Base-by-base conservation (phyloP, 2,329 filamentous ascomycete genomes). In the Sporothrix globosa region DNA sequence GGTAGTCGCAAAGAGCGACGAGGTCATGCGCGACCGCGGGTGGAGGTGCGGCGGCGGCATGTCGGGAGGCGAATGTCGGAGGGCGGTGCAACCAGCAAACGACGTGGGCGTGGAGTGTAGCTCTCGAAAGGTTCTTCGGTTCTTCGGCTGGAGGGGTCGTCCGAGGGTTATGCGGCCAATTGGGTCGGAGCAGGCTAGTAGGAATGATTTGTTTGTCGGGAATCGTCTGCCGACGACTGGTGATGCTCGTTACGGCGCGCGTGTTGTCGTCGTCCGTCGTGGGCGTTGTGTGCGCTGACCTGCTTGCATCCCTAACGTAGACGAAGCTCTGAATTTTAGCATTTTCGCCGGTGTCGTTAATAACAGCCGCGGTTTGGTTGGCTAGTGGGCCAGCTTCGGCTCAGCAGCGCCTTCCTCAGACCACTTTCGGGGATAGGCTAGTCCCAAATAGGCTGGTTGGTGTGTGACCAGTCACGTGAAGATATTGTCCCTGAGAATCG, bases 1-100 rank as follows among this genome's bases (percentile, higher is more conserved):
- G 0, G 95, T 98, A n/a, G 91, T 92, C 67, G 93, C 93, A 83
- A 99, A 99, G 72, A 99, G 90, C 60, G 93, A 96, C 70, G 92
- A 94, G 76, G 96, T 99, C 83, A 93, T 92, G 76, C 92, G 90
- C 75, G 95, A 98, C 80, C 94, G 90, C 46, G 96, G 96, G 80
- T 99, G 96, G 54, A 99, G 89, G 81, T 95, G 91, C 74, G 92
- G 91, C 73, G 92, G 92, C 77, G 92, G 90, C 92, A 96, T 96
- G 17, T 48, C 24, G 82, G 76, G 74, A n/a, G n/a, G n/a, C n/a
- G n/a, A n/a, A 96, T 96, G 17, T 48, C 24, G 82, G 76, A 74
- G 27, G 39, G 48, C 5, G 60, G 63, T 13, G 14, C 0, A 34
- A 1, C 34, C 34, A 6, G 34, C 9, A 1, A 34, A 34, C 4